These are phyloP conservation scores for Calonectria montana DNA, from an alignment of 2,329 filamentous ascomycete genomes.

Conservation along the genomic window DNA sequence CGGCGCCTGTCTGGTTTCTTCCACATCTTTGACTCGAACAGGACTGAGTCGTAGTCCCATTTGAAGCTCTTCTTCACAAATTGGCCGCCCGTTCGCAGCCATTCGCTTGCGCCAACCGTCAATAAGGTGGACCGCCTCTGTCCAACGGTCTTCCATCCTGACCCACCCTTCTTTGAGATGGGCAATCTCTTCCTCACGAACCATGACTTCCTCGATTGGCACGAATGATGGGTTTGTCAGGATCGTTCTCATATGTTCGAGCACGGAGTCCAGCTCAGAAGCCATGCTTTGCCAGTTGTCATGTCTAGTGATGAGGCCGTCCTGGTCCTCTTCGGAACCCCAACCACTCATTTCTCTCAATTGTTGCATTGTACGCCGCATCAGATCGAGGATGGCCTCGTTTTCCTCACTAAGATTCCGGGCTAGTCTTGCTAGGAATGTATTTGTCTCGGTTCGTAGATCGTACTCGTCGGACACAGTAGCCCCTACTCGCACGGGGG, in stretches of 20 bases:
- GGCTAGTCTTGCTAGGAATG: conserved; percentile 87
- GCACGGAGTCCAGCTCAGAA: conserved; percentile 77
- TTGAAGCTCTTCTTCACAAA: conserved; percentile 75
- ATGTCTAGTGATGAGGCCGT: conserved; percentile 48
- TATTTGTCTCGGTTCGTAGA: conserved; percentile 87
- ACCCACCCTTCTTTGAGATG: conserved; percentile 88
- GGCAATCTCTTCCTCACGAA: conserved; percentile 91
- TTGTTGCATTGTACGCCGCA: conserved; percentile 77
- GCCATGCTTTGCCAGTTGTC: conserved; percentile 74
- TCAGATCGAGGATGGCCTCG: conserved; percentile 79
- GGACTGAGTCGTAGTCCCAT: conserved; percentile 75
- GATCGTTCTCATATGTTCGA: conserved; percentile 84
- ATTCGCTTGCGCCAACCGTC: conserved; percentile 91
- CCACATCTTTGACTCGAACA: conserved; percentile 64
- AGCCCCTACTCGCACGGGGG: conserved; percentile 34
- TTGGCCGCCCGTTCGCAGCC: conserved; percentile 74
- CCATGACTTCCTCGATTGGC: conserved; percentile 90
- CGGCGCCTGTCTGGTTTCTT: conserved; percentile 55
- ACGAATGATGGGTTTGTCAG: conserved; percentile 97
- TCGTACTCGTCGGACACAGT: conserved; percentile 66
- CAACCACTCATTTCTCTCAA: conserved; percentile 77
- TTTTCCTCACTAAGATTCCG: conserved; percentile 92
- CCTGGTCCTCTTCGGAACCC: conserved; percentile 47
- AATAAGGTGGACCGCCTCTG: conserved; percentile 89
- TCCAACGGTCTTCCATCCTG: conserved; percentile 92